A percentile compares a stretch with the other conserved stretches of the same genome.
Conservation (phyloP, 1,284 basidiomycete species). For the Cutaneotrichosporon cutaneum region DNA sequence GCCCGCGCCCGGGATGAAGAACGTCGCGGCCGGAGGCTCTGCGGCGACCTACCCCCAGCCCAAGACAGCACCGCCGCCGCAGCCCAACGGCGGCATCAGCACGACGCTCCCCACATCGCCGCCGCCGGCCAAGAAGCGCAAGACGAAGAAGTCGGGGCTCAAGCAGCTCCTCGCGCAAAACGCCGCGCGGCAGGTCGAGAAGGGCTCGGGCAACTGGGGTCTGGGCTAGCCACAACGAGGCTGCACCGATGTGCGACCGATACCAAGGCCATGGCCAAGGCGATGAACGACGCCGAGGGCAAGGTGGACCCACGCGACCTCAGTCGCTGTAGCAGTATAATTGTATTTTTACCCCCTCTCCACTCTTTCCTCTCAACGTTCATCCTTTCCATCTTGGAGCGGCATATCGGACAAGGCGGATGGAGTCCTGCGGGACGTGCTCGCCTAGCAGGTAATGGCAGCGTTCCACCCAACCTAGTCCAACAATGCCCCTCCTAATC, state of each 20-base stretch:
- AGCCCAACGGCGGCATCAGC: slow-evolving; percentile 8
- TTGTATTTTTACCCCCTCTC: background rate
- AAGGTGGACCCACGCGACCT: background rate
- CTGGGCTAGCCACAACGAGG: slow-evolving; percentile 20
- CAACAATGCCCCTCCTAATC: background rate
- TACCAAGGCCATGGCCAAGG: background rate
- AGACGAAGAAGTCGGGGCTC: slow-evolving; percentile 48
- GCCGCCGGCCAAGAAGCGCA: slow-evolving; percentile 35
- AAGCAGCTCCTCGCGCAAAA: slow-evolving; percentile 50
- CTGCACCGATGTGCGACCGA: background rate
- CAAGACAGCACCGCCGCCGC: slow-evolving; percentile 18
- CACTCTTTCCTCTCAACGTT: background rate
- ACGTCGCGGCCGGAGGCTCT: background rate
- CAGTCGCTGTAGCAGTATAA: background rate
- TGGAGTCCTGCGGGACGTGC: background rate
- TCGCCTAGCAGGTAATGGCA: background rate
- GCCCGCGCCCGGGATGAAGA: background rate
- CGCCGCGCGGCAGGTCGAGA: slow-evolving; percentile 38
- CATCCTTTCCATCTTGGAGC: background rate
- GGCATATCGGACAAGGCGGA: background rate
- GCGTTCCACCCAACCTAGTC: background rate
- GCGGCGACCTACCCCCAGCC: slow-evolving; percentile 43
- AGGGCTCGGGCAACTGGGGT: slow-evolving; percentile 35
- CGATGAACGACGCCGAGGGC: background rate
- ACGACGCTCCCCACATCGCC: slow-evolving; percentile 11